These are phyloP conservation scores for Globisporangium irregulare DNA, from an alignment of 352 stramenopile species.

Conservation along the genomic window DNA sequence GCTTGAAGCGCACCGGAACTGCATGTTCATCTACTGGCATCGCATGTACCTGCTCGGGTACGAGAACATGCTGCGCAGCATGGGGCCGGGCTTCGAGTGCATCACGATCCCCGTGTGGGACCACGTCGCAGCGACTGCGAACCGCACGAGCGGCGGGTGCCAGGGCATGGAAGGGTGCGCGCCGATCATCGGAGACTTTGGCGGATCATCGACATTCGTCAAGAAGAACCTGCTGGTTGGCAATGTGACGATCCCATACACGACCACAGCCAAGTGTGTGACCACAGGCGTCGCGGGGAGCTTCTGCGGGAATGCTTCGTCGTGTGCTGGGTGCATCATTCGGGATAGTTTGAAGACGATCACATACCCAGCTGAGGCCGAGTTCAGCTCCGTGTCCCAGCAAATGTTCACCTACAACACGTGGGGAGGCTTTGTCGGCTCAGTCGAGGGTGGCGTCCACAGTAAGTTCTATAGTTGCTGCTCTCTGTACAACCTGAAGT, in stretches of 20 bases:
- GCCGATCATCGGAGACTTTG: constrained; percentile 33
- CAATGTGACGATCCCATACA: constrained; percentile 23
- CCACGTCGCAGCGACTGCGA: constrained; percentile 30
- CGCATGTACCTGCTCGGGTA: constrained; percentile 45
- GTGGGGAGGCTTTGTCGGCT: constrained; percentile 23
- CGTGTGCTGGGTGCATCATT: constrained; percentile 28
- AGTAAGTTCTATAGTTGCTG: constrained; percentile 28
- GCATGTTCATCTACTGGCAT: constrained; percentile 80
- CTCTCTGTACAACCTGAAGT: background rate
- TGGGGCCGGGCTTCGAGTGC: constrained; percentile 29
- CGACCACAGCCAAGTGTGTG: constrained; percentile 25
- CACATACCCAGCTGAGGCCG: constrained; percentile 27
- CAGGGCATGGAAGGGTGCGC: constrained; percentile 33
- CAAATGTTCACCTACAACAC: constrained; percentile 43
- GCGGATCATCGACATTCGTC: constrained; percentile 19
- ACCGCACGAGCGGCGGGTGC: constrained; percentile 23
- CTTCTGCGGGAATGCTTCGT: constrained; percentile 43
- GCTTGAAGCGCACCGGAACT: constrained; percentile 45
- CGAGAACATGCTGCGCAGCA: too few species aligned
- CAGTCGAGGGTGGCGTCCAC: constrained; percentile 45
- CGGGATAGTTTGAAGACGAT: constrained; percentile 19
- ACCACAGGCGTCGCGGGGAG: constrained; percentile 23
- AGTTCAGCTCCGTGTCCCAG: constrained; percentile 37
- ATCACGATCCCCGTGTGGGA: constrained; percentile 70
- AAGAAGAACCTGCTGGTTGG: constrained; percentile 13